These are phyloP conservation scores for Clarireedia sp. DNA, from an alignment of 2,329 filamentous ascomycete species.

Conservation along the genomic window DNA sequence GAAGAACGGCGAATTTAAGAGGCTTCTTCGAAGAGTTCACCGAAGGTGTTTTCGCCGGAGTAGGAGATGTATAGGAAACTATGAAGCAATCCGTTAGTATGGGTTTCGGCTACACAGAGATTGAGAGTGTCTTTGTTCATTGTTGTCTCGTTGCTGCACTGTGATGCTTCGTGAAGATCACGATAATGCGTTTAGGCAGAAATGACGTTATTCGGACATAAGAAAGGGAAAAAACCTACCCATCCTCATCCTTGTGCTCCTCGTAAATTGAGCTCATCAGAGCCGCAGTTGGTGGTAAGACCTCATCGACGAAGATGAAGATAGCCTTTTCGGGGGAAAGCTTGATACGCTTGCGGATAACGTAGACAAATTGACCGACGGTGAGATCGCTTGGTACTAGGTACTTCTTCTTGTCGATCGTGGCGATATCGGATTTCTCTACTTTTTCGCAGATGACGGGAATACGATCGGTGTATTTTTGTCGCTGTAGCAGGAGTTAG, in stretches of 20 bases:
- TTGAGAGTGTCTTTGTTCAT: neutral
- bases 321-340: slow-evolving; percentile 98
- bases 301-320: slow-evolving; percentile 99
- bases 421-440: slow-evolving; percentile 97
- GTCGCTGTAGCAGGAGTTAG: slow-evolving; percentile 42
- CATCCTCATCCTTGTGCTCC: slow-evolving; percentile 84
- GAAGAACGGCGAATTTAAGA: neutral
- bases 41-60: slow-evolving; percentile 99
- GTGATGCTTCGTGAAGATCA: neutral
- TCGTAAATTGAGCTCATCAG: slow-evolving; percentile 99
- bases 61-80: slow-evolving; percentile 89
- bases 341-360: slow-evolving; percentile 99
- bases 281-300: slow-evolving; percentile 89
- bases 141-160: neutral
- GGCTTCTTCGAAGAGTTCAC: slow-evolving; percentile 31
- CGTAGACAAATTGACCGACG: slow-evolving; percentile 98
- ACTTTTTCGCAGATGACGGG: slow-evolving; percentile 99
- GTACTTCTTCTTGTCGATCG: slow-evolving; percentile 99
- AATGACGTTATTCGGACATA: slow-evolving; percentile 8
- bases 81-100: slow-evolving; percentile 6
- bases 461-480: slow-evolving; percentile 98
- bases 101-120: neutral
- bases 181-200: slow-evolving; percentile 4
- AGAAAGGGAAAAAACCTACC: slow-evolving; percentile 34
- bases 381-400: slow-evolving; percentile 95